These are phyloP conservation scores for Aspergillus mulundensis DNA, from an alignment of 495 filamentous ascomycete species.

Conservation along the genomic window DNA sequence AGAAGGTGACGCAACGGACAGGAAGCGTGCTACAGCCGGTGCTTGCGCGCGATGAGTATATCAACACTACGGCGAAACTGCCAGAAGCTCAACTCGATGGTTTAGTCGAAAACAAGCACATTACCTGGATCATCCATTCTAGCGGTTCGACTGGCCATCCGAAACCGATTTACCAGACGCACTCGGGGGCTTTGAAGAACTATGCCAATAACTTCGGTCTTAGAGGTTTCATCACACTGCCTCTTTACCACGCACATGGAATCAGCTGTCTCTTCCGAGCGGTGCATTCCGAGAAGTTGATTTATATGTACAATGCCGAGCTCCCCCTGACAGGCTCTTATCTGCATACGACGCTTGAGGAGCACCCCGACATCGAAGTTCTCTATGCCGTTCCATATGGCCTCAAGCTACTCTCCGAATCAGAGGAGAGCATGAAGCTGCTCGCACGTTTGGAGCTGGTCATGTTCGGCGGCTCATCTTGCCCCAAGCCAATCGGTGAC, in stretches of 20 bases:
- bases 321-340: slow-evolving; percentile 40
- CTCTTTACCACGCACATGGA: slow-evolving; percentile 50
- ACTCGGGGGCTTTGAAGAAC: slow-evolving; percentile 35
- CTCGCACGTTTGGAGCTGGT: slow-evolving; percentile 41
- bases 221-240: slow-evolving; percentile 48
- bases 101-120: slow-evolving; percentile 18
- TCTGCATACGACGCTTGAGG: slow-evolving; percentile 35
- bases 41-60: slow-evolving; percentile 8
- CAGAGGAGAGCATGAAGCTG: slow-evolving; percentile 32
- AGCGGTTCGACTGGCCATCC: slow-evolving; percentile 38
- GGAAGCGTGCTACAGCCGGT: slow-evolving; percentile 12
- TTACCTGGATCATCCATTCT: slow-evolving; percentile 43
- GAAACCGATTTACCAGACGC: slow-evolving; percentile 41
- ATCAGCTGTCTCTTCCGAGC: slow-evolving; percentile 47
- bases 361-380: slow-evolving; percentile 33
- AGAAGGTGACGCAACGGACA: slow-evolving; percentile 14
- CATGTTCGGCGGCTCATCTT: slow-evolving; percentile 44
- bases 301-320: slow-evolving; percentile 42
- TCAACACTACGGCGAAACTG: neutral
- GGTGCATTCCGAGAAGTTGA: slow-evolving; percentile 33
- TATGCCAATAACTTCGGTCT: slow-evolving; percentile 37
- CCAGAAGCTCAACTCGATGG: slow-evolving; percentile 20
- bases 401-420: slow-evolving; percentile 45
- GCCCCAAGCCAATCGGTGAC: slow-evolving; percentile 49
- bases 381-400: slow-evolving; percentile 47